Conservation (phyloP, 2,329 filamentous ascomycete species). For the Microsporum canis region DNA sequence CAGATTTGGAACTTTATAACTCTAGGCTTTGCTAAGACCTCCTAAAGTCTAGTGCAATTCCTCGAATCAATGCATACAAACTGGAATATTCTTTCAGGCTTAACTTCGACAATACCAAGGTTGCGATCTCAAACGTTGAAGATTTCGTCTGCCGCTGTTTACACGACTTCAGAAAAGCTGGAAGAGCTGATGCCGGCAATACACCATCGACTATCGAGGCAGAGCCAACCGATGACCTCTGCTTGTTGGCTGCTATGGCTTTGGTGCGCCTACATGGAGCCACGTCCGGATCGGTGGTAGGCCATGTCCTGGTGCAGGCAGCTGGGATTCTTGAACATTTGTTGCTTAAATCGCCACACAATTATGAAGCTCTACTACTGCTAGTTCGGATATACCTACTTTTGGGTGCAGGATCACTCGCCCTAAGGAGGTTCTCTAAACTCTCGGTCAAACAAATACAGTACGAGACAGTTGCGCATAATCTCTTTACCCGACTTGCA, state of each 20-base stretch:
- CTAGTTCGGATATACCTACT: constrained; percentile 35
- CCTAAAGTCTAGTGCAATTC: constrained; percentile 16
- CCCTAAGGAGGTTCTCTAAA: constrained; percentile 35
- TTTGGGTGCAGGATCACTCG: constrained; percentile 36
- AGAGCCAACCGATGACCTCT: constrained; percentile 34
- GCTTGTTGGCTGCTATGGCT: constrained; percentile 34
- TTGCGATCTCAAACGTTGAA: constrained; percentile 22
- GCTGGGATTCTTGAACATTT: constrained; percentile 32
- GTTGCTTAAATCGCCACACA: constrained; percentile 34
- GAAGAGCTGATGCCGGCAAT: constrained; percentile 16
- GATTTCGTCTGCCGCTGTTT: constrained; percentile 32
- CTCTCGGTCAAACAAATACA: constrained; percentile 41
- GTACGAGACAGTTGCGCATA: constrained; percentile 38
- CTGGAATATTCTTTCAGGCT: constrained; percentile 33
- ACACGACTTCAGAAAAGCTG: constrained; percentile 22
- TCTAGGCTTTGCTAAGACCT: not conserved
- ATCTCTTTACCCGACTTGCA: constrained; percentile 37
- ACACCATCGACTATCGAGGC: constrained; percentile 31
- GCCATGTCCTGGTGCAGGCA: constrained; percentile 23
- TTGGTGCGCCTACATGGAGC: constrained; percentile 25
- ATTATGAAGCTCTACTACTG: constrained; percentile 36
- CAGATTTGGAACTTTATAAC: too few species aligned
- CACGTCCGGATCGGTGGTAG: constrained; percentile 16
- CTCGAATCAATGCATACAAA: constrained; percentile 34
- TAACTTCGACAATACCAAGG: constrained; percentile 21